Conservation (phyloP, 1,139 yeast genomes). For the Saccharomyces hybrid region DNA sequence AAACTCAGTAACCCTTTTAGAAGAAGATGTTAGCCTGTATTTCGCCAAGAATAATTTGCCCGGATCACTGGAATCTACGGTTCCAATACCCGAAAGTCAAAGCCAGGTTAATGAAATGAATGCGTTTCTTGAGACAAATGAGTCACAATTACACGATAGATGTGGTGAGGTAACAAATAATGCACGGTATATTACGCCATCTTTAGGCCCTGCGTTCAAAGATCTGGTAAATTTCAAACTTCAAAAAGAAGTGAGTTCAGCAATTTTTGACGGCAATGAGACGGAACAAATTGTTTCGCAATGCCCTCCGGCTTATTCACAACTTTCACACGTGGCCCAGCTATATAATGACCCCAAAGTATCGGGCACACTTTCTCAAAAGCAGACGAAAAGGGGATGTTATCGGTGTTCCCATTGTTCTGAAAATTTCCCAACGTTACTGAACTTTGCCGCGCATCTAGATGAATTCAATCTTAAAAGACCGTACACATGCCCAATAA, state of each 20-base stretch:
- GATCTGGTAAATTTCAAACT: not conserved
- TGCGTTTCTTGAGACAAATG: not conserved
- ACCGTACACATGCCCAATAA: constrained; percentile 44
- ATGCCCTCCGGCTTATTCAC: not conserved
- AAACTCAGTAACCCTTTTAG: not conserved
- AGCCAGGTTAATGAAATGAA: not conserved
- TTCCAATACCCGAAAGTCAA: not conserved
- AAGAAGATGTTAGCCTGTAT: not conserved
- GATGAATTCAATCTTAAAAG: constrained; percentile 38
- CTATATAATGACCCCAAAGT: constrained; percentile 3
- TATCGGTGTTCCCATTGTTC: constrained; percentile 48
- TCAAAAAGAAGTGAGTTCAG: not conserved
- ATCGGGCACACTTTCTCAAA: constrained; percentile 23
- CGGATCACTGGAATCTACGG: not conserved
- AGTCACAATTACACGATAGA: not conserved
- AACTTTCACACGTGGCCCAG: not conserved
- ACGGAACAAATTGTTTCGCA: not conserved
- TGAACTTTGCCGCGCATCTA: constrained; percentile 41
- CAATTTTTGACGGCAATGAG: not conserved
- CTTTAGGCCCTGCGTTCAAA: not conserved
- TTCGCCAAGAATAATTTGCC: not conserved
- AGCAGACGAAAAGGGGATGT: constrained; percentile 39
- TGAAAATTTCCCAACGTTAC: constrained; percentile 35
- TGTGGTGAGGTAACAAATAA: not conserved
- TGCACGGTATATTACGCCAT: not conserved